A percentile compares a stretch with the other conserved stretches of the same genome.
These are phyloP conservation scores for Galerina marginata DNA, from an alignment of 768 basidiomycete species.

Conservation along the genomic window DNA sequence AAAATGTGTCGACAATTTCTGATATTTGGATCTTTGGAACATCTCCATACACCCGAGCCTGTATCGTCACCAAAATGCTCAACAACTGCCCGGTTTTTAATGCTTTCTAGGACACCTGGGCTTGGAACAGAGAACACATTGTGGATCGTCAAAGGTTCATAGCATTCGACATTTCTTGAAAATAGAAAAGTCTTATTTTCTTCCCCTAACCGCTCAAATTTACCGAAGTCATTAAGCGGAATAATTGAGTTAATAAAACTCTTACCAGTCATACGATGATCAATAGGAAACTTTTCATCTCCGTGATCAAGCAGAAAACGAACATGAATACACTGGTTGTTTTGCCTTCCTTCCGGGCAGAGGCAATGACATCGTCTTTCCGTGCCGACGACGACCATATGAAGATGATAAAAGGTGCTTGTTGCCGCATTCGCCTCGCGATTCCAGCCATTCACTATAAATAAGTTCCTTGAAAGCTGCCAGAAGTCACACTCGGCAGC, in stretches of 20 bases:
- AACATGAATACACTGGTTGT: neutral
- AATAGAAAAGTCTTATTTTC: neutral
- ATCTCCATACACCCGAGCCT: constrained; percentile 13
- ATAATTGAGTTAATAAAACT: neutral
- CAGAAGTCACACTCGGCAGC: constrained; percentile 3
- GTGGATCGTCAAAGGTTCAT: neutral
- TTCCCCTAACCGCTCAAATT: neutral
- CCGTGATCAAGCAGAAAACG: neutral
- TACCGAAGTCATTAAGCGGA: too few relatives aligned
- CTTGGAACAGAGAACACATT: neutral
- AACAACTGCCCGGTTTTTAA: neutral
- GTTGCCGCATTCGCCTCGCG: neutral
- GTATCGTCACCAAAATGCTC: constrained; percentile 2
- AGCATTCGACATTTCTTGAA: neutral
- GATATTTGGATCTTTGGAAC: neutral
- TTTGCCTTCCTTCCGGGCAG: neutral
- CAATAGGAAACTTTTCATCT: neutral
- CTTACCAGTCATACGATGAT: neutral
- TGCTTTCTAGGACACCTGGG: neutral
- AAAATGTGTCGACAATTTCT: constrained; percentile 3
- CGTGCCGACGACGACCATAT: neutral
- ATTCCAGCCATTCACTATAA: constrained; percentile 11
- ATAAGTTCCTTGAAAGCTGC: constrained; percentile 1
- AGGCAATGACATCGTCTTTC: neutral
- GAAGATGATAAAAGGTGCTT: neutral